Evolutionary conservation across 1,284 basidiomycete genomes (phyloP).

Genomic region (Apiotrichum akiyoshidainum): DNA sequence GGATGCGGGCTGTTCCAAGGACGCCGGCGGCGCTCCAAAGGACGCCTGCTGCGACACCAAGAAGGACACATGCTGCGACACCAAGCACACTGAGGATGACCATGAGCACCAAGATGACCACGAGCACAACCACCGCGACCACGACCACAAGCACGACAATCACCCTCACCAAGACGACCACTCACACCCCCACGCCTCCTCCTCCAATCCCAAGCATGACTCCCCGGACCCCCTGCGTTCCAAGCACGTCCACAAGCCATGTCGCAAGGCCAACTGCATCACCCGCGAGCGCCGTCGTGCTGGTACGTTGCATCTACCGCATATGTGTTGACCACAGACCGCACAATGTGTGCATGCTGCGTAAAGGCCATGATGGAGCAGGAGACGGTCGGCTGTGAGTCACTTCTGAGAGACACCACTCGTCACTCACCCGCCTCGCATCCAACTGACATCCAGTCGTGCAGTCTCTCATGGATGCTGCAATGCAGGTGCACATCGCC

Average conservation of each 20-base stretch:
- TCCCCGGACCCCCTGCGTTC: not conserved
- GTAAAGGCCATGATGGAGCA: constrained; percentile 7
- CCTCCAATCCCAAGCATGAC: not conserved
- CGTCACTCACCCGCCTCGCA: not conserved
- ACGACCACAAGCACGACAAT: too few relatives aligned
- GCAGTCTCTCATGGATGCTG: constrained; percentile 2
- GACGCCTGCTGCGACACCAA: too few relatives aligned
- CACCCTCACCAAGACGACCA: too few relatives aligned
- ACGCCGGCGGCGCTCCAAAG: too few relatives aligned
- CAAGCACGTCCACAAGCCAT: not conserved
- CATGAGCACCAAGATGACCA: too few relatives aligned
- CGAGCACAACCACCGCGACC: too few relatives aligned
- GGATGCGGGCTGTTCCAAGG: too few relatives aligned
- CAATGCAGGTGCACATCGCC: constrained; percentile 2
- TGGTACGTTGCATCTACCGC: not conserved
- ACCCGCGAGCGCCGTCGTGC: not conserved
- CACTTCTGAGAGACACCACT: not conserved
- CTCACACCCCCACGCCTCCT: too few relatives aligned
- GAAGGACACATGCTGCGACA: too few relatives aligned
- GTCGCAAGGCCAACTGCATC: not conserved
- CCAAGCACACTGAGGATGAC: too few relatives aligned
- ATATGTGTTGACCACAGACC: not conserved
- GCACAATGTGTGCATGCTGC: constrained; percentile 11
- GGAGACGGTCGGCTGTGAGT: not conserved
- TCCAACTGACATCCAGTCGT: not conserved